Conservation (phyloP, 1,284 basidiomycete genomes). For the Ustilago nuda region DNA sequence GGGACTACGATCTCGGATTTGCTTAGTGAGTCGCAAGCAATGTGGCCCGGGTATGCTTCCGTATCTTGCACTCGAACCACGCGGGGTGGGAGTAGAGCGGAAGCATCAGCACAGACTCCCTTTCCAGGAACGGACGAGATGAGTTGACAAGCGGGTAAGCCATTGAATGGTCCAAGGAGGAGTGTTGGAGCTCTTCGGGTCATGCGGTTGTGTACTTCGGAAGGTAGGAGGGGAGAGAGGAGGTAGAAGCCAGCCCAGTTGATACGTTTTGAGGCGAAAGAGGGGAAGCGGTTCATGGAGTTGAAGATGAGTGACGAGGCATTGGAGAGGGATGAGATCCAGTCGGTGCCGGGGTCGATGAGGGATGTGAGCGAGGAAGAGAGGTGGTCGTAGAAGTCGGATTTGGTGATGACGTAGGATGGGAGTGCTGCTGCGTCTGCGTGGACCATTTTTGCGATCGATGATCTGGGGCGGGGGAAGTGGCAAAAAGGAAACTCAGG, state of each 20-base stretch:
- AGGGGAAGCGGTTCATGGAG: constrained; percentile 60
- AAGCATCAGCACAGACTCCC: constrained; percentile 70
- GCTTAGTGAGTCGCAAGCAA: constrained; percentile 70
- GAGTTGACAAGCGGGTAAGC: constrained; percentile 70
- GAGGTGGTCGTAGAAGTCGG: constrained; percentile 69
- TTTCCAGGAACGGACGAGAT: constrained; percentile 64
- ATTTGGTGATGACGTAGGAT: constrained; percentile 66
- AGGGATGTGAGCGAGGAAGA: constrained; percentile 58
- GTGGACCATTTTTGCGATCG: constrained; percentile 20
- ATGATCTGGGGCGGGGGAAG: background rate
- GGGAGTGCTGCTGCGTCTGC: constrained; percentile 80
- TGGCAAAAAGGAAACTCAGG: background rate
- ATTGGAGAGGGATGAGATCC: constrained; percentile 66
- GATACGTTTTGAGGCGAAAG: constrained; percentile 56
- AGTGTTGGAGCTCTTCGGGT: constrained; percentile 51
- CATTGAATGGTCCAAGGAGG: constrained; percentile 70
- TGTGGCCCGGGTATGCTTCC: constrained; percentile 69
- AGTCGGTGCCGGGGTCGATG: constrained; percentile 61
- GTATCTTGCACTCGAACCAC: constrained; percentile 68
- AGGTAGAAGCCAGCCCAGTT: constrained; percentile 71
- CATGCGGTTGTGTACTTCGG: constrained; percentile 15
- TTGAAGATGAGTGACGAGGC: constrained; percentile 62
- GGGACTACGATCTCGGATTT: constrained; percentile 70
- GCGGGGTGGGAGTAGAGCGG: constrained; percentile 57
- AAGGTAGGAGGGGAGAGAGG: constrained; percentile 66